Percentiles rank a stretch among this genome's conserved stretches.
Evolutionary conservation across 2,329 filamentous ascomycete genomes (phyloP).

Genomic region (Colletotrichum coccodes): DNA sequence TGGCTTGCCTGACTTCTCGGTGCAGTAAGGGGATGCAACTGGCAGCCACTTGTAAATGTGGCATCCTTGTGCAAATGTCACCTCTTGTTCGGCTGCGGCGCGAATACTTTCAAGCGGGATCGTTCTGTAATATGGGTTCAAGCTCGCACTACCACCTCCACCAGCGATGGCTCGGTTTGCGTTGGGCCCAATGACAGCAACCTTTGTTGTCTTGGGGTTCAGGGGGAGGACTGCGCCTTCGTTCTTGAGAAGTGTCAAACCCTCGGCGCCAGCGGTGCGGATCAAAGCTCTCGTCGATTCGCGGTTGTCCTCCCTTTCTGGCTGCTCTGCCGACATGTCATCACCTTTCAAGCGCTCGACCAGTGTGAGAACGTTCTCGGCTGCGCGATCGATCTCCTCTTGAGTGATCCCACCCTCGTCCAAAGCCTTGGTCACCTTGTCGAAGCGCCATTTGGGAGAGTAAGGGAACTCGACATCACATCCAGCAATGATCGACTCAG

Average conservation of each 20-base stretch:
- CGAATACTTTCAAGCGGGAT: slow-evolving; percentile 72
- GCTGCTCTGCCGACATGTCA: slow-evolving; percentile 65
- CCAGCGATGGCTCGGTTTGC: slow-evolving; percentile 75
- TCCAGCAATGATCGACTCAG: slow-evolving; percentile 64
- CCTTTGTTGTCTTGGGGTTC: slow-evolving; percentile 61
- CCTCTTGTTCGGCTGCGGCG: slow-evolving; percentile 61
- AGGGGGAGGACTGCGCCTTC: slow-evolving; percentile 68
- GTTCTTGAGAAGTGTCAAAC: slow-evolving; percentile 73
- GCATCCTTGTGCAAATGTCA: slow-evolving; percentile 70
- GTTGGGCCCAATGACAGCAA: slow-evolving; percentile 75
- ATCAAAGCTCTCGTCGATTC: slow-evolving; percentile 69
- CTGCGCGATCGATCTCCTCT: slow-evolving; percentile 65
- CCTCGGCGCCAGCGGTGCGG: slow-evolving; percentile 68
- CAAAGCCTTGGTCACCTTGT: slow-evolving; percentile 65
- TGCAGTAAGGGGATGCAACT: slow-evolving; percentile 69
- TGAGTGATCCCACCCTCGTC: slow-evolving; percentile 57
- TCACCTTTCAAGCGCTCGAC: slow-evolving; percentile 71
- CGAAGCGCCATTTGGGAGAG: slow-evolving; percentile 64
- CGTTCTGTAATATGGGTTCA: slow-evolving; percentile 76
- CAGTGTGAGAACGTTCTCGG: slow-evolving; percentile 68
- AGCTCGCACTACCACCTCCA: slow-evolving; percentile 73
- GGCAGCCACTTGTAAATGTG: slow-evolving; percentile 75
- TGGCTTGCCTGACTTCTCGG: slow-evolving; percentile 62
- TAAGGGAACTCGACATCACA: slow-evolving; percentile 69
- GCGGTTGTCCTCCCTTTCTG: slow-evolving; percentile 66